Percentiles rank a stretch among this genome's conserved stretches.
Conservation (phyloP, 2,329 filamentous ascomycete genomes). For the Diaporthe citriasiana region DNA sequence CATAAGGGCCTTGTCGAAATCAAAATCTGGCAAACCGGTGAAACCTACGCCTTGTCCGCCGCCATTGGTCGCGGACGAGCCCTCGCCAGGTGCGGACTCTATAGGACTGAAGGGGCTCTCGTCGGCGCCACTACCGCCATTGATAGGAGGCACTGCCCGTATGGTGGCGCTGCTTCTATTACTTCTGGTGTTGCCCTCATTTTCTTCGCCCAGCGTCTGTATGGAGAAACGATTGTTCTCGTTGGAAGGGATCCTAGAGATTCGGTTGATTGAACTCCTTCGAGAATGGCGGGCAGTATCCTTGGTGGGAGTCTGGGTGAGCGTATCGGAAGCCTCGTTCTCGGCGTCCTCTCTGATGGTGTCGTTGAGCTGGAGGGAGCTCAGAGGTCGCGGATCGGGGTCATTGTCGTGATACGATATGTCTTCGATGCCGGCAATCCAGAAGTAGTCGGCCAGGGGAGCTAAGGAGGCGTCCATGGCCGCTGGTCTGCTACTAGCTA, state of each 20-base stretch:
- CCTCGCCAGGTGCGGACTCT: not conserved
- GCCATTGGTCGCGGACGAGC: slow-evolving; percentile 38
- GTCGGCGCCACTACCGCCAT: slow-evolving; percentile 45
- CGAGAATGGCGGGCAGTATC: slow-evolving; percentile 69
- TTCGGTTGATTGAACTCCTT: slow-evolving; percentile 70
- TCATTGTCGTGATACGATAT: slow-evolving; percentile 72
- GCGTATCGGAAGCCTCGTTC: slow-evolving; percentile 58
- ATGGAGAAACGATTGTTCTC: slow-evolving; percentile 66
- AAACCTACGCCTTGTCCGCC: slow-evolving; percentile 52
- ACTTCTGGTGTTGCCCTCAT: slow-evolving; percentile 68
- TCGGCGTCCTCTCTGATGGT: slow-evolving; percentile 76
- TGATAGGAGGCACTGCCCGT: slow-evolving; percentile 55
- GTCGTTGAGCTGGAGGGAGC: slow-evolving; percentile 63
- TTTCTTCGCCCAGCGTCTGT: slow-evolving; percentile 66
- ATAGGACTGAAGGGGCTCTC: slow-evolving; percentile 44
- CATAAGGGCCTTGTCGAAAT: slow-evolving; percentile 92
- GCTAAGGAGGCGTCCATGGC: slow-evolving; percentile 73
- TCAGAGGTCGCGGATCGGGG: slow-evolving; percentile 49
- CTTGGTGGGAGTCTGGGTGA: slow-evolving; percentile 50
- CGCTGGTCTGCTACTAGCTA: slow-evolving; percentile 48
- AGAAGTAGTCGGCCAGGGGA: slow-evolving; percentile 81
- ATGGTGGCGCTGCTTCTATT: slow-evolving; percentile 78
- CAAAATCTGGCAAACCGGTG: slow-evolving; percentile 73
- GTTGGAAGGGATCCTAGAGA: slow-evolving; percentile 65
- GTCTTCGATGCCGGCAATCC: slow-evolving; percentile 80